phyloP scores from a whole-genome alignment of 257 asterid species.

The Solanum rostratum region DNA sequence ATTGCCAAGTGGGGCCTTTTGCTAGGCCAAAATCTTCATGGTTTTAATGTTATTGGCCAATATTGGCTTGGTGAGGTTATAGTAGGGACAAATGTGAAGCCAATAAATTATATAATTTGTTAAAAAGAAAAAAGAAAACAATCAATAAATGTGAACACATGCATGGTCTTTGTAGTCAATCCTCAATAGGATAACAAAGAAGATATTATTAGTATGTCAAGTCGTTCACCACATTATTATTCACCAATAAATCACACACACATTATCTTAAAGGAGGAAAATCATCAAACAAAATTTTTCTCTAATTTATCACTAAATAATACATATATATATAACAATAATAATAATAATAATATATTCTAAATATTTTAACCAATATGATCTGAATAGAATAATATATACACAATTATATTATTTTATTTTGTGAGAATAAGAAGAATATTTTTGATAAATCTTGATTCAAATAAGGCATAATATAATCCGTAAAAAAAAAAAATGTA shows the following conservation, averaged over 20 bases:
- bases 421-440: no score
- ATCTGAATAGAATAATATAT: no score
- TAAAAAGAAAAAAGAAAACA: not conserved
- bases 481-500: no score
- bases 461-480: no score
- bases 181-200: not conserved
- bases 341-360: no score
- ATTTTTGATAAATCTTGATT: no score
- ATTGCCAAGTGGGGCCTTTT: not conserved
- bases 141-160: slow-evolving; percentile 37
- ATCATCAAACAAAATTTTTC: not conserved
- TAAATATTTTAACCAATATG: no score
- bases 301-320: not conserved
- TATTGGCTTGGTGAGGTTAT: not conserved
- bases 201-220: not conserved
- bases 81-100: not conserved
- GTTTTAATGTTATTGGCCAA: not conserved
- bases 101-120: not conserved
- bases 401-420: no score
- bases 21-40: not conserved
- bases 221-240: not conserved
- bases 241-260: not conserved
- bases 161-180: slow-evolving; percentile 14
- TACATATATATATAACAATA: not conserved
- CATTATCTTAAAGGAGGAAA: not conserved